A percentile compares a stretch with the other conserved stretches of the same genome.
Conservation (phyloP, 805 yeast genomes). For the Yarrowia deformans region DNA sequence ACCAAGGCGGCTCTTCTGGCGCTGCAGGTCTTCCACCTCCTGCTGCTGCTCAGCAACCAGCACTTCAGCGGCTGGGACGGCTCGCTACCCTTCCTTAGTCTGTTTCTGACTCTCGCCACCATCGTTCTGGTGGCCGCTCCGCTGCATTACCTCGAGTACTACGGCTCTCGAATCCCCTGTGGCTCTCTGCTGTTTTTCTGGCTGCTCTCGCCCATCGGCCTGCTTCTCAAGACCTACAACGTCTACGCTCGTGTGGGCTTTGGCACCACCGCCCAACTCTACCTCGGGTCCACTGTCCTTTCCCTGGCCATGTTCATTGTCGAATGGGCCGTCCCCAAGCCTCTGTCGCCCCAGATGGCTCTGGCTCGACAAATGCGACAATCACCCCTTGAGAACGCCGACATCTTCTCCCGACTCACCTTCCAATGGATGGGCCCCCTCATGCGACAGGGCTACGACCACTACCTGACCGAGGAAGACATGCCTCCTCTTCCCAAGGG, state of each 20-base stretch:
- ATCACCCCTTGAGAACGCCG: conserved; percentile 63
- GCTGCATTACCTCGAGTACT: conserved; percentile 75
- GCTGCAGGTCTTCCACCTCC: conserved; percentile 41
- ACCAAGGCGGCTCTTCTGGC: conserved; percentile 43
- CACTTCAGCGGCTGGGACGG: conserved; percentile 41
- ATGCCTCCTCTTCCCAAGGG: conserved; percentile 79
- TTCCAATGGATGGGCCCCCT: conserved; percentile 91
- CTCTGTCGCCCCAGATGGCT: conserved; percentile 49
- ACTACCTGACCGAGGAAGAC: conserved; percentile 61
- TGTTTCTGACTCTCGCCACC: conserved; percentile 53
- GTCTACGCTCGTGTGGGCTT: conserved; percentile 42
- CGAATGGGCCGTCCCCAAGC: conserved; percentile 55
- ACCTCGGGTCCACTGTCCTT: conserved; percentile 46
- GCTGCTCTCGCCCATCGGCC: conserved; percentile 63
- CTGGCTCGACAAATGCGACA: conserved; percentile 50
- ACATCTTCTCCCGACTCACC: conserved; percentile 76
- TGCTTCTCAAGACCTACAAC: conserved; percentile 51
- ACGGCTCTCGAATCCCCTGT: conserved; percentile 67
- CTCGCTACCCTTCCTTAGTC: conserved; percentile 47
- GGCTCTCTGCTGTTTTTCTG: conserved; percentile 78
- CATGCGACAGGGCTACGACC: conserved; percentile 77
- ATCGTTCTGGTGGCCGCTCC: conserved; percentile 58
- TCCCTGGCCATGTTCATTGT: conserved; percentile 55
- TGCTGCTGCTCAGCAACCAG: conserved; percentile 41
- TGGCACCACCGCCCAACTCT: conserved; percentile 26